Percentiles rank a stretch among this genome's conserved stretches.
Evolutionary conservation across 2,329 filamentous ascomycete genomes (phyloP).

Genomic region (Biscogniauxia mediterranea): DNA sequence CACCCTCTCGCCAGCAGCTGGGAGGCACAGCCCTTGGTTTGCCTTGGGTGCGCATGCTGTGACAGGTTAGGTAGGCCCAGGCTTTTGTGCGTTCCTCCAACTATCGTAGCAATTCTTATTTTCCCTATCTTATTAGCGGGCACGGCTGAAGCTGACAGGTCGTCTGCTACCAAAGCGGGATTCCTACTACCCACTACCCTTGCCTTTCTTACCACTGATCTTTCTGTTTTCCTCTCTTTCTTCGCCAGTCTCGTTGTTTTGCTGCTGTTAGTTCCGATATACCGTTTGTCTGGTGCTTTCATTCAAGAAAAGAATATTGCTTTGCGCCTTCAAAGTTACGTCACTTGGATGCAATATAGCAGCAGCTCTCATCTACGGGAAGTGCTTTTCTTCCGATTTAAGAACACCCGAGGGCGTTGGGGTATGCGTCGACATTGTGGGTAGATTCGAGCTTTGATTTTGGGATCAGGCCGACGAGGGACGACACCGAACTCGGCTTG

Average conservation of each 20-base stretch:
- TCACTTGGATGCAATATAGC: neutral
- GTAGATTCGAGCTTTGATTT: constrained; percentile 4
- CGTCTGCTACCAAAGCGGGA: neutral
- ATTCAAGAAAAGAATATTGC: neutral
- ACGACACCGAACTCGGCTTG: constrained; percentile 13
- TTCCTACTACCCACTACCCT: neutral
- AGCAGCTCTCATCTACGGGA: neutral
- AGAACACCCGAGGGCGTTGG: neutral
- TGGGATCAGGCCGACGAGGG: constrained; percentile 15
- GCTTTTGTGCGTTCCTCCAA: neutral
- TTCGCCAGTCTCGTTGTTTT: constrained; percentile 2
- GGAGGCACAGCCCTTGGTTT: constrained; percentile 16
- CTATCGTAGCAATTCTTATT: neutral
- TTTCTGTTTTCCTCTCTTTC: constrained; percentile 4
- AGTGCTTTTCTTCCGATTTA: neutral
- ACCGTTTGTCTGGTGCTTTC: constrained; percentile 8
- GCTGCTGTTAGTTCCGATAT: constrained; percentile 1
- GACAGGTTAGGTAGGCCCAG: too few relatives aligned
- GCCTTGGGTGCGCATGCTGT: constrained; percentile 10
- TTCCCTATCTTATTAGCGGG: neutral
- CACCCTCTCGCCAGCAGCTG: constrained; percentile 3
- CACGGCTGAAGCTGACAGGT: neutral
- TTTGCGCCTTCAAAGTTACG: neutral
- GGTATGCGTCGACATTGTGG: neutral
- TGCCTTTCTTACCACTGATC: constrained; percentile 3